These are phyloP conservation scores for Suhomyces sp. DNA, from an alignment of 805 yeast genomes.

Conservation along the genomic window DNA sequence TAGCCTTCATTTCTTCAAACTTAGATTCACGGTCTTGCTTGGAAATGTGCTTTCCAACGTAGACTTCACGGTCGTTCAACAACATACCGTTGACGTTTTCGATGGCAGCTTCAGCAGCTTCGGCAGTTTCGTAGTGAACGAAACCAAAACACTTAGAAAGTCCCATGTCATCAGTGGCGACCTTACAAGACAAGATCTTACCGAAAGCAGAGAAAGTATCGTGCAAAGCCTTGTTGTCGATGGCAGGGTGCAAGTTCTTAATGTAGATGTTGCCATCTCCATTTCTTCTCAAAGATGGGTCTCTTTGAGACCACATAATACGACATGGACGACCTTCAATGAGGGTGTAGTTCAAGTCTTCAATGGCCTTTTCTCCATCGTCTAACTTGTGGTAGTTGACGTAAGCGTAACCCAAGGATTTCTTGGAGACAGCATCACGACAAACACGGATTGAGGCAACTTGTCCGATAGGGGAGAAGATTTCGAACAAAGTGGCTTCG, in stretches of 20 bases:
- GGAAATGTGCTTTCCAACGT: constrained; percentile 90
- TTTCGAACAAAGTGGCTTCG: constrained; percentile 92
- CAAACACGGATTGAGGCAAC: constrained; percentile 97
- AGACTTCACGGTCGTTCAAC: constrained; percentile 93
- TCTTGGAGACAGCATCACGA: constrained; percentile 96
- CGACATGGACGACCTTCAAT: constrained; percentile 97
- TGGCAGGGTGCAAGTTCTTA: constrained; percentile 97
- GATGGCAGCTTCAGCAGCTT: constrained; percentile 91
- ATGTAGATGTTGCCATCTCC: constrained; percentile 97
- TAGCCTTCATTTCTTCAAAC: constrained; percentile 84
- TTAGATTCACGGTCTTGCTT: constrained; percentile 93
- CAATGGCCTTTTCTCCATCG: constrained; percentile 93
- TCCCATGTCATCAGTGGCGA: constrained; percentile 91
- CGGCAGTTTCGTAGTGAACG: constrained; percentile 92
- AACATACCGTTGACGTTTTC: constrained; percentile 98
- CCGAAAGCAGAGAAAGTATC: constrained; percentile 98
- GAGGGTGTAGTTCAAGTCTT: constrained; percentile 89
- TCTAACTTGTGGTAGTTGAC: constrained; percentile 88
- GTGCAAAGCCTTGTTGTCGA: constrained; percentile 97
- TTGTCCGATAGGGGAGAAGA: constrained; percentile 91
- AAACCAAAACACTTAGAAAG: constrained; percentile 94
- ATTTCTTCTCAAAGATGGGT: constrained; percentile 89
- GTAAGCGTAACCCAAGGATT: constrained; percentile 97
- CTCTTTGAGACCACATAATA: constrained; percentile 99
- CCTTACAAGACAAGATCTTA: constrained; percentile 92